Evolutionary conservation across 148 eudicot genomes (phyloP).

Genomic region (Vaccinium myrtillus): DNA sequence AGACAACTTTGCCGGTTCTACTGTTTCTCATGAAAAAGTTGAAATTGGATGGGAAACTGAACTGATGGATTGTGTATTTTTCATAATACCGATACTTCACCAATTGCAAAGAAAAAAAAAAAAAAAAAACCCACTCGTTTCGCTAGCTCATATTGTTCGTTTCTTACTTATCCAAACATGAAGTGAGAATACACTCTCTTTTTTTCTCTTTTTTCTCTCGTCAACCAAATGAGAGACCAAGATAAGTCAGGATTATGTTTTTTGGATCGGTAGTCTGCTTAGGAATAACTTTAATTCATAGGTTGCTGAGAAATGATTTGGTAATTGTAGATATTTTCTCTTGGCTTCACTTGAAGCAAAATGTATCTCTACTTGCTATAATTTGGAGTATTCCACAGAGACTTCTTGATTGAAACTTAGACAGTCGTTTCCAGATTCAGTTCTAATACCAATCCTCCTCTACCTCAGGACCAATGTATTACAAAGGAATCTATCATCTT

Average conservation of each 20-base stretch:
- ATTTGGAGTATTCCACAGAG: neutral
- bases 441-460: neutral
- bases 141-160: neutral
- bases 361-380: neutral
- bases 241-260: neutral
- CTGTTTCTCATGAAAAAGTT: neutral
- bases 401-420: neutral
- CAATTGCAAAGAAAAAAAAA: neutral
- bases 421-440: neutral
- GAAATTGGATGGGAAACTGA: neutral
- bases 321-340: neutral
- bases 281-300: neutral
- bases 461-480: conserved; percentile 31
- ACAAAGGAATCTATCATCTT: conserved; percentile 34
- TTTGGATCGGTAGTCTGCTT: neutral
- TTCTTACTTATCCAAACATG: neutral
- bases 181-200: neutral
- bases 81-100: neutral
- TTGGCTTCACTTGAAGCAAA: neutral
- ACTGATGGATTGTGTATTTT: neutral
- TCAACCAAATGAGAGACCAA: no score
- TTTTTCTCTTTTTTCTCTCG: no score
- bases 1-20: neutral
- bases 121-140: neutral
- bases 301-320: neutral